These are phyloP conservation scores for Poteriospumella lacustris DNA, from an alignment of 108 stramenopile genomes.

Conservation along the genomic window DNA sequence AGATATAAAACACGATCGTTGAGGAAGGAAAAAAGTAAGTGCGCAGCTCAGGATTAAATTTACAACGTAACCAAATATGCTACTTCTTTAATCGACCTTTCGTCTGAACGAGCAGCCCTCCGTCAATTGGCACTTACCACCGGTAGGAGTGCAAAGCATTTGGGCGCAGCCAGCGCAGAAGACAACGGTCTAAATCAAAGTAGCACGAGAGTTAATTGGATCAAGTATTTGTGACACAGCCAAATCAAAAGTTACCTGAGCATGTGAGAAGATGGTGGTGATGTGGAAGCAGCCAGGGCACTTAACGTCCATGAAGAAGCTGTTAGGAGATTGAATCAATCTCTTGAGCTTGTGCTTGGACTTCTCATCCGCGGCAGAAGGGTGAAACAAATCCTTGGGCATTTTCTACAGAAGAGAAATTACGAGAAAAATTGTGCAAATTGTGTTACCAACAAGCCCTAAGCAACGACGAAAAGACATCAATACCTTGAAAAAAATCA, in stretches of 20 bases:
- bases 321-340: slow-evolving; percentile 97
- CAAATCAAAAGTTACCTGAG: slow-evolving; percentile 37
- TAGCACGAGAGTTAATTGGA: slow-evolving; percentile 67
- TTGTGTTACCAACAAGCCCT: no score
- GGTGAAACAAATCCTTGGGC: slow-evolving; percentile 94
- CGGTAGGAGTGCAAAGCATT: slow-evolving; percentile 95
- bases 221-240: background rate
- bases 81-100: slow-evolving; percentile 97
- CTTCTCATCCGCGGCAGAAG: slow-evolving; percentile 77
- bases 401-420: no score
- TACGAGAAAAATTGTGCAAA: no score
- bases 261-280: slow-evolving; percentile 55
- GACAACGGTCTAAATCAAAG: slow-evolving; percentile 90
- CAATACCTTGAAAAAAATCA: no score
- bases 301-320: slow-evolving; percentile 99
- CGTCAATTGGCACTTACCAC: slow-evolving; percentile 92
- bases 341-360: slow-evolving; percentile 98
- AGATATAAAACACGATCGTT: no score
- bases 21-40: no score
- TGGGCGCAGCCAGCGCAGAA: slow-evolving; percentile 91
- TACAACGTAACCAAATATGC: no score
- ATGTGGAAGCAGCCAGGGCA: slow-evolving; percentile 99
- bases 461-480: no score
- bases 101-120: slow-evolving; percentile 99
- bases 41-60: no score